Percentiles rank a stretch among this genome's conserved stretches.
Evolutionary conservation across 352 stramenopile species (phyloP).

Genomic region (Globisporangium recalcitrans): DNA sequence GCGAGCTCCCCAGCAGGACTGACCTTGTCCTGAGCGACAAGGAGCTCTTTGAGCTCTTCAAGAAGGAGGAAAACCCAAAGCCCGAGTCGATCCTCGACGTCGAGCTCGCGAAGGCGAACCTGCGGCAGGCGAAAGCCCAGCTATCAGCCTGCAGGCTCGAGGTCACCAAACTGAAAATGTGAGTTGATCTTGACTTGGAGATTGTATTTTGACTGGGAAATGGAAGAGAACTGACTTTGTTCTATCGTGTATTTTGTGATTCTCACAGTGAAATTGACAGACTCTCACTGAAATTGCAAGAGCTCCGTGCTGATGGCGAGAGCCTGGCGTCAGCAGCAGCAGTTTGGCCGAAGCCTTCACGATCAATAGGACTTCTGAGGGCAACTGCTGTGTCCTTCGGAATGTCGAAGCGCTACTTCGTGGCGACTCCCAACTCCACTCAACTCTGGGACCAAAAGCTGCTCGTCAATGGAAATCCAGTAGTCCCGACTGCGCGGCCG

Average conservation of each 20-base stretch:
- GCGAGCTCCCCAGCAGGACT: conserved; percentile 7
- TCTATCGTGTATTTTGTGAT: neutral
- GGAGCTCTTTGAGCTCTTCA: conserved; percentile 53
- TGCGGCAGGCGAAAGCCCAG: conserved; percentile 37
- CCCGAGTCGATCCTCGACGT: conserved; percentile 49
- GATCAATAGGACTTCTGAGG: no score
- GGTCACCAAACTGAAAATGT: conserved; percentile 62
- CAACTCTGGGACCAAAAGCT: no score
- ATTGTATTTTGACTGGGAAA: neutral
- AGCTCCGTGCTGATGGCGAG: conserved; percentile 14
- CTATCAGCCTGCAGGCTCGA: conserved; percentile 29
- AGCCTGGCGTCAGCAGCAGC: neutral
- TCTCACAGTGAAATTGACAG: conserved; percentile 40
- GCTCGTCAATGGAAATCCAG: no score
- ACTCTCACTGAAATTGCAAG: conserved; percentile 36
- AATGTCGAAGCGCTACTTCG: no score
- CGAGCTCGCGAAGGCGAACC: conserved; percentile 56
- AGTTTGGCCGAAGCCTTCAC: no score
- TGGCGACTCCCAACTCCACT: no score
- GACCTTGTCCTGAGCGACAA: conserved; percentile 31
- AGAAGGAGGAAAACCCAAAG: conserved; percentile 22
- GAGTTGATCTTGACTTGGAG: conserved; percentile 15
- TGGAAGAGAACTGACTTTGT: neutral
- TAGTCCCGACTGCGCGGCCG: no score
- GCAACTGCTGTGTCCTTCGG: no score